Evolutionary conservation across 1,284 basidiomycete genomes (phyloP).

Genomic region (Wallemia ichthyophaga): DNA sequence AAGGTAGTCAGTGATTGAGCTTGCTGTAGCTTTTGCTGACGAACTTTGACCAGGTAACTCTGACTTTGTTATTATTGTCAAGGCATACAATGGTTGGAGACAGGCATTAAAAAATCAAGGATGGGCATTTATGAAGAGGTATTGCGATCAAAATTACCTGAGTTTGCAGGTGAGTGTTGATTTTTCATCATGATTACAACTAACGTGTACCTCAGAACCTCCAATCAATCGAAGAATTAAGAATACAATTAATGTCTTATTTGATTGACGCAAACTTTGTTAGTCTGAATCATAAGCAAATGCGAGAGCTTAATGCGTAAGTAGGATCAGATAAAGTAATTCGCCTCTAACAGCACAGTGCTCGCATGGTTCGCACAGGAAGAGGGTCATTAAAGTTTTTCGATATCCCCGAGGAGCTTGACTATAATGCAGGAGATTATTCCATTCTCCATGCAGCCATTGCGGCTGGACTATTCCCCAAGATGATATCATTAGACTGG

Average conservation of each 20-base stretch:
- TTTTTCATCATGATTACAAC: neutral
- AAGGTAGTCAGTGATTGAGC: constrained; percentile 22
- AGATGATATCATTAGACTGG: constrained; percentile 43
- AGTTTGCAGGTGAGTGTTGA: constrained; percentile 36
- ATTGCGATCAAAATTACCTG: constrained; percentile 55
- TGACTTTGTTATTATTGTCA: constrained; percentile 83
- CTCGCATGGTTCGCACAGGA: constrained; percentile 36
- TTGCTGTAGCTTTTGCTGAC: constrained; percentile 3
- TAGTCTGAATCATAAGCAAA: constrained; percentile 30
- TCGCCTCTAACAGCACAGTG: constrained; percentile 19
- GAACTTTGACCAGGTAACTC: constrained; percentile 34
- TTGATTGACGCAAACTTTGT: constrained; percentile 71
- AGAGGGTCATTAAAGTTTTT: constrained; percentile 37
- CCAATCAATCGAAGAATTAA: constrained; percentile 83
- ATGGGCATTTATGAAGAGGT: constrained; percentile 29
- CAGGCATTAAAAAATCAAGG: constrained; percentile 31
- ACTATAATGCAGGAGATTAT: constrained; percentile 31
- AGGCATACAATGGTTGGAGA: constrained; percentile 69
- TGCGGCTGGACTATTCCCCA: constrained; percentile 68
- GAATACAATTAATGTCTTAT: constrained; percentile 70
- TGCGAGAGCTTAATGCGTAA: constrained; percentile 40
- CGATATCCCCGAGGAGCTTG: constrained; percentile 34
- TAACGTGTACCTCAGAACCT: constrained; percentile 29
- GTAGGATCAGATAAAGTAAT: neutral
- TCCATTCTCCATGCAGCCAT: constrained; percentile 52